These are phyloP conservation scores for Pilatotrama ljubarskyi DNA, from an alignment of 768 basidiomycete species.

Conservation along the genomic window DNA sequence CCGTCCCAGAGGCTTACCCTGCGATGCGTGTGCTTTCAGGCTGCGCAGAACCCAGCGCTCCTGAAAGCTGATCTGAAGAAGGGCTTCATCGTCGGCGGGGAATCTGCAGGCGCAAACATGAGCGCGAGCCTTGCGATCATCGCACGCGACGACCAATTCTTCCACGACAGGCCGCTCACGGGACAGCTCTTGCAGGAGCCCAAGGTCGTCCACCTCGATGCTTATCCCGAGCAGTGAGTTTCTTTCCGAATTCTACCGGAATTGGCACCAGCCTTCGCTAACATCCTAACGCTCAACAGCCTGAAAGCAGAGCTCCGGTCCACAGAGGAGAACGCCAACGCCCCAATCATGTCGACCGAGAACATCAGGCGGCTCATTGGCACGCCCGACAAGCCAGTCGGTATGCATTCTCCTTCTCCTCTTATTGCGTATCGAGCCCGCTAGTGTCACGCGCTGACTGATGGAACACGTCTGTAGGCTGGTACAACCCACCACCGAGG, in stretches of 20 bases:
- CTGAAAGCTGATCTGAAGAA: constrained; percentile 23
- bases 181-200: constrained; percentile 30
- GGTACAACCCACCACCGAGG: background rate
- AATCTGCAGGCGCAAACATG: constrained; percentile 28
- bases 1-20: no score
- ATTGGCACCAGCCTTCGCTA: background rate
- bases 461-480: background rate
- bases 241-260: no score
- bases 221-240: constrained; percentile 22
- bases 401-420: background rate
- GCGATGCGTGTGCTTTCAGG: background rate
- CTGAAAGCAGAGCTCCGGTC: background rate
- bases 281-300: background rate
- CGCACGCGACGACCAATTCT: constrained; percentile 30
- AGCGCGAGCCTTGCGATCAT: constrained; percentile 25
- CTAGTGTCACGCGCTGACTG: background rate
- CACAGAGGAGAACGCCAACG: background rate
- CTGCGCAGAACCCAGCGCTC: constrained; percentile 4
- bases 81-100: constrained; percentile 31
- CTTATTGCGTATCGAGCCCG: no score
- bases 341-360: background rate
- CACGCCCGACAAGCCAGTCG: background rate
- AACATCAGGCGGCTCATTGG: background rate
- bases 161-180: constrained; percentile 22
- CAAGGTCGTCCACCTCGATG: constrained; percentile 13